Evolutionary conservation across 1,284 basidiomycete genomes (phyloP), one percentile per base, ranked within the genome.

Genomic region (Flammula alnicola): DNA sequence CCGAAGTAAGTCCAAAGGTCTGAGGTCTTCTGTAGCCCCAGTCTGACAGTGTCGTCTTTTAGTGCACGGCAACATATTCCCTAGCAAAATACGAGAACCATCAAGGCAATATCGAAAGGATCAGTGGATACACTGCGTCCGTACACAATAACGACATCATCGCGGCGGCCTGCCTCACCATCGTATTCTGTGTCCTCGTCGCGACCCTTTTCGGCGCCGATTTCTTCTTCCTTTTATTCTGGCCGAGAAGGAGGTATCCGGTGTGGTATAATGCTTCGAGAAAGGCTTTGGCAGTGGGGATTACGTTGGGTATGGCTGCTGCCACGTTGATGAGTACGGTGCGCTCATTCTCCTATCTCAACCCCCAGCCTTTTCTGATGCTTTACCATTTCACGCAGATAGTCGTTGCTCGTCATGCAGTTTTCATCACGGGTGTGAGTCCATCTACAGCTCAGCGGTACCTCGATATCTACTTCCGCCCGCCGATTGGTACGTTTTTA

Each of bases 191-290:
- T 31, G 65, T 68, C 2, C 45, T 69, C 14, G 68, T 69, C 8
- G 66, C 69, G 1, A 68, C 65, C 1, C 17, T 70, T 2, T 69
- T 69, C 44, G 67, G 68, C 11, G 61, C 67, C 9, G 69, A 71
- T 35, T 66, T 66, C 32, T 70, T 70, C 56, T 66, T 71, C 47
- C 60, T 71, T 2, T 41, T 69, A 1, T 65, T 69, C 37, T 71
- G 62, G 59, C 69, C 68, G 1, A 37, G 52, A 22, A 54, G 64
- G 20, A 48, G 40, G 14, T 71, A 70, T 37, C 67, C 68, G 3
- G 31, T 17, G 11, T 68, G 68, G 68, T 70, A 67, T 42, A 59
- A 60, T 17, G 38, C 35, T 3, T 50, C 58, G 3, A 63, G 60
- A 46, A 47, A 58, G 32, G 31, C 39, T 20, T 20, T 62, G 9